phyloP scores from a whole-genome alignment of 164 flowering plant genomes.

The Vitis labrusca region DNA sequence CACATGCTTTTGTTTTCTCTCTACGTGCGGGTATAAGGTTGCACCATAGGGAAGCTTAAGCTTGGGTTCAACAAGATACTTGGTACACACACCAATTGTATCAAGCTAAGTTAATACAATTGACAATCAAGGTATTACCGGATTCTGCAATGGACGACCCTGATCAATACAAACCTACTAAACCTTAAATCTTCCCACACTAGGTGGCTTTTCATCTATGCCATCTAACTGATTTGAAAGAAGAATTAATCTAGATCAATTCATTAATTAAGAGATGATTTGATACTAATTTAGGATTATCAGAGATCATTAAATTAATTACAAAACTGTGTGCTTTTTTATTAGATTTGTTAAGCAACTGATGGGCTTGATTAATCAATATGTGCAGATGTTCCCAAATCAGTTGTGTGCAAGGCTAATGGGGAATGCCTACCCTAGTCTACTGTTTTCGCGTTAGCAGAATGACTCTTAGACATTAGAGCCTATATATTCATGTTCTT shows the following conservation, averaged over 20 bases:
- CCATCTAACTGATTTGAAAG: neutral
- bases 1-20: no score
- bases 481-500: neutral
- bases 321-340: no score
- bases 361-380: constrained; percentile 8
- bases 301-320: neutral
- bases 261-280: neutral
- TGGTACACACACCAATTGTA: no score
- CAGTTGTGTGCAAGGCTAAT: constrained; percentile 72
- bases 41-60: no score
- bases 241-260: neutral
- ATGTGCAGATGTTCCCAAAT: constrained; percentile 74
- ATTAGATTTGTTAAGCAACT: neutral
- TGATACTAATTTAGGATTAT: neutral
- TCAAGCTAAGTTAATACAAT: no score
- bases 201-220: no score
- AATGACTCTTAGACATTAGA: constrained; percentile 85
- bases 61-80: no score
- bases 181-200: no score
- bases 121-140: no score
- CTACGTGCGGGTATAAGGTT: no score
- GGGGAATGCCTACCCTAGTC: constrained; percentile 56
- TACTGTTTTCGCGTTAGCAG: constrained; percentile 63
- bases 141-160: no score
- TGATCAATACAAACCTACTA: no score